These are phyloP conservation scores for Fusarium circinatum DNA, from an alignment of 2,329 filamentous ascomycete genomes.

Conservation along the genomic window DNA sequence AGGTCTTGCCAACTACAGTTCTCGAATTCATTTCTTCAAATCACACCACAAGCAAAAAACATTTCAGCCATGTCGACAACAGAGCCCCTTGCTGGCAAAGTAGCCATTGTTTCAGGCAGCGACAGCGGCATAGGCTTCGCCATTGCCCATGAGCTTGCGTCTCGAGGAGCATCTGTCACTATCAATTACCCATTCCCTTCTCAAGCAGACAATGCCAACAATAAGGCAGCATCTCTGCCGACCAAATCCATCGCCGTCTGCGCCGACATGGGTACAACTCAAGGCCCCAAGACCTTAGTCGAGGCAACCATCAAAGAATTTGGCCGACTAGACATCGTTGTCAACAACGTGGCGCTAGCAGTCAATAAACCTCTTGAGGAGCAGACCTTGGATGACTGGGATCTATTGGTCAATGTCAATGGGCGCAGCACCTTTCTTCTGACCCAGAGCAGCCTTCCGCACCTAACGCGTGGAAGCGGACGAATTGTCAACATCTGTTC, in stretches of 20 bases:
- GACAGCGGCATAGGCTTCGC: neutral
- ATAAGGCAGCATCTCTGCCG: neutral
- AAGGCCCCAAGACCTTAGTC: neutral
- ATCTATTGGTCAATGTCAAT: neutral
- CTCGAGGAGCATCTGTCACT: neutral
- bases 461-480: neutral
- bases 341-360: neutral
- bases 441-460: neutral
- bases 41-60: neutral
- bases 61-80: neutral
- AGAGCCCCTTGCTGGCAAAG: neutral
- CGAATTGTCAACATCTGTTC: neutral
- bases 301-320: rapidly evolving
- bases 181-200: neutral
- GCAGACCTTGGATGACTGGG: neutral
- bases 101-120: neutral
- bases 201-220: constrained; percentile 18
- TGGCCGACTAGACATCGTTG: neutral
- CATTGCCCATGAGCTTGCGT: neutral
- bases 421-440: neutral
- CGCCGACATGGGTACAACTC: neutral
- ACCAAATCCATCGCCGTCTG: neutral
- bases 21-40: neutral
- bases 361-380: neutral
- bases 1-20: no score